Conservation (phyloP, 129 eudicot species). For the Saussurea involucrata region DNA sequence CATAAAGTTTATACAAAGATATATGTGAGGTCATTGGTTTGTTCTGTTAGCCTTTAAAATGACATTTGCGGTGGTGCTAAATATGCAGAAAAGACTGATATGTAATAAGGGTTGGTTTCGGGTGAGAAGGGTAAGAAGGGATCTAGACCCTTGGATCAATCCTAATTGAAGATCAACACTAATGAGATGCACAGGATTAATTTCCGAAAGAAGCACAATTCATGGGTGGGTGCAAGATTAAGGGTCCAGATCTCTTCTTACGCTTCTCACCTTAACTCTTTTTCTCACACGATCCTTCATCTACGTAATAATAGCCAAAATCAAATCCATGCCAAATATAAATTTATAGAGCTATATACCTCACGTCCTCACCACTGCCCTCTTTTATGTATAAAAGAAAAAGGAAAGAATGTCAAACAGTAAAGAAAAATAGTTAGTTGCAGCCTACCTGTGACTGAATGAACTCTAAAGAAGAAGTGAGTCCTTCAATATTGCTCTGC, state of each 20-base stretch:
- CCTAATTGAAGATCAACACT: too few species aligned
- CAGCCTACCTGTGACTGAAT: conserved; percentile 46
- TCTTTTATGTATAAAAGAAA: background rate
- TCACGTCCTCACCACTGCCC: background rate
- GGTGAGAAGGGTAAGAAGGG: too few species aligned
- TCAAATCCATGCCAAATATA: background rate
- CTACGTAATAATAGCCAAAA: background rate
- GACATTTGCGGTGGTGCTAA: background rate
- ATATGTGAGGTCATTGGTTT: conserved; percentile 8
- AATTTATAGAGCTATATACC: background rate
- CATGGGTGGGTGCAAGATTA: too few species aligned
- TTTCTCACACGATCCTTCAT: too few species aligned
- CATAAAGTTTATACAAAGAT: conserved; percentile 9
- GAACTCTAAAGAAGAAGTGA: conserved; percentile 41
- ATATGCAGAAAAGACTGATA: background rate
- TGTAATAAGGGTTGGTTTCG: too few species aligned
- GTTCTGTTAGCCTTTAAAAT: conserved; percentile 5
- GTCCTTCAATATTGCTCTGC: conserved; percentile 49
- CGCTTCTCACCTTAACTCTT: too few species aligned
- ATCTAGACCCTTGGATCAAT: too few species aligned
- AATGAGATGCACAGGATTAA: too few species aligned
- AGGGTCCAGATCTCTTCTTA: too few species aligned
- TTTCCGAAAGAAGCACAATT: too few species aligned
- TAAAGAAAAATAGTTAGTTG: background rate
- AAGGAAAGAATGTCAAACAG: background rate